Evolutionary conservation across 192 early-diverging fungal genomes (phyloP), one percentile per base, ranked within the genome.

Genomic region (Backusella sp.): DNA sequence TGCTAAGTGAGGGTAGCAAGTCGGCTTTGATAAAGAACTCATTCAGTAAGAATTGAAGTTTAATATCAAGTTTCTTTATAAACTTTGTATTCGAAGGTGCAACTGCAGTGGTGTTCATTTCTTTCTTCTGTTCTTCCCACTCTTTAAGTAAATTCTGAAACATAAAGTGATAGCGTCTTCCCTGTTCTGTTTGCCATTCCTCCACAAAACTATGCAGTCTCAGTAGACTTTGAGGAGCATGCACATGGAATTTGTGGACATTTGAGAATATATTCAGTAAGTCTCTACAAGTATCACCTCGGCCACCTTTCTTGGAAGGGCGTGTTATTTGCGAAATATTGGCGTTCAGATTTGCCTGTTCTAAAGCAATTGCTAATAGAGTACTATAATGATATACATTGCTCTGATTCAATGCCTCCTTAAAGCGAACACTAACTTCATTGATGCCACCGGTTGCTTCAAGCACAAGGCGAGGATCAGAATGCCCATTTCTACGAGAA

Each of bases 131-230:
- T 42, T 86, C 82, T 74, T 92, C 93, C 84, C 83, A 89, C 68
- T 94, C 93, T 49, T 88, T 86, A 77, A 92, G 77, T 6, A 94
- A 73, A 6, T 86, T 88, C 68, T 92, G 89, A 77, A 92, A 89
- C 74, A 93, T 78, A 74, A 93, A 91, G 72, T 92, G 90, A 78
- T 91, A 92, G 12, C 80, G 76, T 39, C 84, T 79, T 39, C 86
- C 78, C 53, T 90, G 87, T 68, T 93, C 91, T 34, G 88, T 88
- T 0, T 88, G 82, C 94, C 94, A 95, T 36, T 91, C 88, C 69
- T 92, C 91, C n/a, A 93, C 82, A 77, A 95, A 94, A 3, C 85
- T 79, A 66, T 93, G 91, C 12, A 95, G 62, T 49, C 90, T 90
- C n/a, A 95, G 73, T 14, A 95, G 77, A 70, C 91, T 93, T 53